A percentile compares a stretch with the other conserved stretches of the same genome.
phyloP scores from a whole-genome alignment of 2,329 filamentous ascomycete genomes.

The Trichoderma sp. region DNA sequence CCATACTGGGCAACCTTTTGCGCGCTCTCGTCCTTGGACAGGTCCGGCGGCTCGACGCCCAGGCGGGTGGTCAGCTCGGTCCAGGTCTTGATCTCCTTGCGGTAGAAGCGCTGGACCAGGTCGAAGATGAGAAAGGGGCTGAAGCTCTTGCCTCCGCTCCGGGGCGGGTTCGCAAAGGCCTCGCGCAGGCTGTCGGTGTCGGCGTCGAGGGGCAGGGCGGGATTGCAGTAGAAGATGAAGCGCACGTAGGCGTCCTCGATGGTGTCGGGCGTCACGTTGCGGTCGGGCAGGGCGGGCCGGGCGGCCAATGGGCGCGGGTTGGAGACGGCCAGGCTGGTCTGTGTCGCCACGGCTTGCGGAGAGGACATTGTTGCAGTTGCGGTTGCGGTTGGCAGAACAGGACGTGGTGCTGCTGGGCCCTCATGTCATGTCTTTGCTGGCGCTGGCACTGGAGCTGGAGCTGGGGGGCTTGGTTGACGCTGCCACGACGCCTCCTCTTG shows the following conservation, averaged over 20 bases:
- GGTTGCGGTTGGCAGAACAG: neutral
- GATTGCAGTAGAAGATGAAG: conserved; percentile 92
- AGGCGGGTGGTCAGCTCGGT: conserved; percentile 81
- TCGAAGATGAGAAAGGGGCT: conserved; percentile 75
- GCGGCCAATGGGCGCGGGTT: conserved; percentile 28
- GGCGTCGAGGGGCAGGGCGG: conserved; percentile 65
- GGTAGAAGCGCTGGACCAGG: conserved; percentile 76
- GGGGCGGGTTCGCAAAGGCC: conserved; percentile 77
- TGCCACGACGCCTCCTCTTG: neutral
- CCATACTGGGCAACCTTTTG: conserved; percentile 96
- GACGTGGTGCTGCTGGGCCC: conserved; percentile 16
- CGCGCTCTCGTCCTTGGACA: conserved; percentile 81
- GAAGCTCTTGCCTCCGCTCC: conserved; percentile 85
- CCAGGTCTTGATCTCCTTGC: conserved; percentile 90
- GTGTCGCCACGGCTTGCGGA: conserved; percentile 30
- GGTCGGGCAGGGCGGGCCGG: conserved; percentile 59
- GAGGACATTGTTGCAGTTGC: conserved; percentile 25
- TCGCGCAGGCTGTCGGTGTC: conserved; percentile 73
- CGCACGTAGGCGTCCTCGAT: conserved; percentile 81
- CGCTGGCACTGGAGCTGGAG: no score
- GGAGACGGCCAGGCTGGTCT: conserved; percentile 23
- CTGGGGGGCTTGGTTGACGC: neutral
- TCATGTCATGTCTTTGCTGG: conserved; percentile 34
- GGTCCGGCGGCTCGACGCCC: conserved; percentile 83
- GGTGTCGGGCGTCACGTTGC: conserved; percentile 66